phyloP scores from a whole-genome alignment of 768 basidiomycete species.

The Suillus lakei region DNA sequence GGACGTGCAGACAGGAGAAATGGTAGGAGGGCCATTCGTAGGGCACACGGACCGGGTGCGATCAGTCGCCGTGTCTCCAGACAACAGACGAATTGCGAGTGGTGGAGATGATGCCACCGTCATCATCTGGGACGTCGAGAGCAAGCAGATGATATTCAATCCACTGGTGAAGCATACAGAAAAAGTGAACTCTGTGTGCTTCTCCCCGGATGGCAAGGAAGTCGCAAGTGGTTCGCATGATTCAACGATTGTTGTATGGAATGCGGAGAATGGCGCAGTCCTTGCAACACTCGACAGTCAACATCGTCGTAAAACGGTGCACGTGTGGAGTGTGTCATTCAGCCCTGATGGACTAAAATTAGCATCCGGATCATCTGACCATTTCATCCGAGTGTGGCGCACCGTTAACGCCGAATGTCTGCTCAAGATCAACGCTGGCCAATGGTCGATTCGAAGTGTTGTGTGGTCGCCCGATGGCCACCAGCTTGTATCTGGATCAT shows the following conservation, averaged over 20 bases:
- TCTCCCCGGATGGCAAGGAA: constrained; percentile 46
- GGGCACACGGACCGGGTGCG: constrained; percentile 1
- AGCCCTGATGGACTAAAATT: neutral
- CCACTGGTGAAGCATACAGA: constrained; percentile 14
- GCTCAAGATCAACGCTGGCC: neutral
- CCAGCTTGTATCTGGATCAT: constrained; percentile 6
- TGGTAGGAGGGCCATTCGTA: constrained; percentile 30
- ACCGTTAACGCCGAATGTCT: constrained; percentile 1
- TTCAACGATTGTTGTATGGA: constrained; percentile 11
- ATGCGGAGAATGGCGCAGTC: constrained; percentile 6
- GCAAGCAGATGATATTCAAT: neutral
- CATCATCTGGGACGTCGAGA: constrained; percentile 10
- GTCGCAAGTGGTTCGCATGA: constrained; percentile 48
- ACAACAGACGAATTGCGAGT: constrained; percentile 3
- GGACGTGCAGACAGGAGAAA: constrained; percentile 26
- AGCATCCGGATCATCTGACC: constrained; percentile 1
- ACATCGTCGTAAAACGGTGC: neutral
- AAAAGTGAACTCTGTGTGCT: constrained; percentile 36
- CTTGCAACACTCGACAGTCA: constrained; percentile 1
- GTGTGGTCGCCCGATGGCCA: constrained; percentile 9
- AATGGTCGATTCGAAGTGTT: constrained; percentile 1
- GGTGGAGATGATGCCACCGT: constrained; percentile 4
- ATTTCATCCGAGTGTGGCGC: constrained; percentile 1
- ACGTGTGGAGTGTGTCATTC: neutral
- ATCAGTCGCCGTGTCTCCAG: constrained; percentile 9